Evolutionary conservation across 2,329 filamentous ascomycete species (phyloP), one percentile per base, ranked within the genome.

Genomic region (Hortaea werneckii): DNA sequence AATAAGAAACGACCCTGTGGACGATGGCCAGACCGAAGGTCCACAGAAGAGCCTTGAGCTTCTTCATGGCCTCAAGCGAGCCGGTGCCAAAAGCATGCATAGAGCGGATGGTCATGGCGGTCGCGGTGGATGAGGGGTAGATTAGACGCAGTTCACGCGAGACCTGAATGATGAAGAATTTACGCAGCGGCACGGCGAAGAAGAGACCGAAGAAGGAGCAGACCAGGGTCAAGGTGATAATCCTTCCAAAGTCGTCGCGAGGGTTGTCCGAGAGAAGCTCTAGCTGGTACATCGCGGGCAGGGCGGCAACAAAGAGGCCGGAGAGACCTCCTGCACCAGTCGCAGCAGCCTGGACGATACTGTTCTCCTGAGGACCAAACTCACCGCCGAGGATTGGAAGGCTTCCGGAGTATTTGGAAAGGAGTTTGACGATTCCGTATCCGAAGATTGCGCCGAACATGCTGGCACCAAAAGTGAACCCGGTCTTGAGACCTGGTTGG

Each of bases 91-190:
- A 70, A 45, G 74, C 68, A 57, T 81, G 78, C 77, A 81, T 80
- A n/a, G 70, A 74, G 6, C 77, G 72, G 47, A 82, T 81, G 1
- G 77, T 77, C 64, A 80, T 70, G 26, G 77, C 78, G 1, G 77
- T 79, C 2, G 78, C 78, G 26, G 77, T 77, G 0, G 77, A 65
- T 0, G 76, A 74, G 1, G 78, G 78, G 62, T 80, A 81, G 46
- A 80, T 70, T 39, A 81, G 68, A 46, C 72, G 73, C 29, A 80
- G 64, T 62, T 81, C 77, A 8, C 77, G 69, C 3, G 77, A 77
- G 9, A 82, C 76, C 48, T 80, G 77, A 60, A 83, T 76, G 61
- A 83, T 75, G 67, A 82, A 83, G 67, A 83, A 83, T 58, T 80
- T 81, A 47, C 80, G 76, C 27, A 58, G 38, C 5, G 78, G 78